Base-by-base conservation (phyloP, 352 stramenopile genomes). In the Globisporangium sylvaticum region DNA sequence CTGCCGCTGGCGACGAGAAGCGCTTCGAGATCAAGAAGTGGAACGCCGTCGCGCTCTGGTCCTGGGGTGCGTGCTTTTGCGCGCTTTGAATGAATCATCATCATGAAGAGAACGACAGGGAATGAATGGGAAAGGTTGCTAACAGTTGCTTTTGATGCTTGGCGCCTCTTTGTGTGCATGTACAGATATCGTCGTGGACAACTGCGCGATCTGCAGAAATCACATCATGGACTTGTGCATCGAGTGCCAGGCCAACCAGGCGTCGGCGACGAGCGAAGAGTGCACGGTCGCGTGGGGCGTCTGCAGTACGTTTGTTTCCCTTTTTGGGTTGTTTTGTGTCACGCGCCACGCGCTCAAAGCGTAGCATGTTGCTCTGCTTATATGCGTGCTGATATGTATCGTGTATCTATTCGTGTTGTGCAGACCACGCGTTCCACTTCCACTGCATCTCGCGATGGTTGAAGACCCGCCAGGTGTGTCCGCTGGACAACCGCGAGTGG, bases 21-120 rank as follows among this genome's bases (percentile, higher is more conserved):
- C 89, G 96, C 66, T 99, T 99, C 72, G 97, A 99, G 88, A 99
- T 99, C 75, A 99, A 99, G 78, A 99, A 99, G 80, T 99, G 97
- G 96, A 99, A 98, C 80, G 94, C 96, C 14, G 93, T 99, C 46
- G 97, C 97, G 65, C 98, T 99, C 80, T 99, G 98, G 98, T 98
- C 91, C 10, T 99, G 97, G 97, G 97, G 84, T 94, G 57, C 71
- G 80, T 84, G 8, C 39, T 27, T 27, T 27, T 20, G 20, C 64
- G 37, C 8, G 53, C 15, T 1, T 58, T 58, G 24, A 29, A 31
- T 29, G 48, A 55, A 7, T 15, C 22, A 55, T 27, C 15, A 4
- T 15, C 14, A 15, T 14, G 14, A 46, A 20, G 15, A 42, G 34
- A 4, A 34, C 31, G 31, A 8, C 31, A 34, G 10, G 5, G 20